Conservation (phyloP, 345 rosid genomes). For the Microthlaspi erraticum region DNA sequence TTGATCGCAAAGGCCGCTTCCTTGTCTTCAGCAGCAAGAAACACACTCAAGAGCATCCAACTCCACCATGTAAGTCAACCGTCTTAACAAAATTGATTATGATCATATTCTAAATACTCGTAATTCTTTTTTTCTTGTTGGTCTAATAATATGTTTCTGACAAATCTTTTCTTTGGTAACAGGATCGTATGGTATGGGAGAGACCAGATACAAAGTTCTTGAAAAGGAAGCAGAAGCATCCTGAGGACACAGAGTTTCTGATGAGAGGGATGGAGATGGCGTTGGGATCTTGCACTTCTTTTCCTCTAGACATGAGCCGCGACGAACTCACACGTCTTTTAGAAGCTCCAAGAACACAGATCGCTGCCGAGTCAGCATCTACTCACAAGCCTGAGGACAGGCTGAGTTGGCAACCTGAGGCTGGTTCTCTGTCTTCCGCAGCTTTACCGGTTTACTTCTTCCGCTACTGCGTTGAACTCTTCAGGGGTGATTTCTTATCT, state of each 20-base stretch:
- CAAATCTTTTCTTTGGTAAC: constrained; percentile 30
- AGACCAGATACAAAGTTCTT: constrained; percentile 54
- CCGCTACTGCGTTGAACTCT: constrained; percentile 58
- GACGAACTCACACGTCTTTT: constrained; percentile 45
- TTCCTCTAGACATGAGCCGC: constrained; percentile 52
- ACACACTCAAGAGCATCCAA: constrained; percentile 51
- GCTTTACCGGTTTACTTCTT: constrained; percentile 59
- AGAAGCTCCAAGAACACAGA: constrained; percentile 40
- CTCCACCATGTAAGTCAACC: constrained; percentile 52
- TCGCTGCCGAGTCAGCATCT: constrained; percentile 43
- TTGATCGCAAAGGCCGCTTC: constrained; percentile 49
- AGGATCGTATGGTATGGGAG: constrained; percentile 66
- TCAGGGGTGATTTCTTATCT: constrained; percentile 48
- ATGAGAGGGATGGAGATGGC: constrained; percentile 64
- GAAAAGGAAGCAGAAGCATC: constrained; percentile 37
- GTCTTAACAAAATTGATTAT: background rate
- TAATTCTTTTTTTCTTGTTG: background rate
- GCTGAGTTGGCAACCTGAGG: constrained; percentile 33
- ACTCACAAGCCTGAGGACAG: constrained; percentile 45
- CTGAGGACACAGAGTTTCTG: constrained; percentile 48
- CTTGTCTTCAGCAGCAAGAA: constrained; percentile 51
- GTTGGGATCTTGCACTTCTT: constrained; percentile 51
- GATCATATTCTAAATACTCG: constrained; percentile 2
- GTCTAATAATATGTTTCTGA: constrained; percentile 21
- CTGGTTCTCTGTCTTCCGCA: constrained; percentile 42